Conservation (phyloP, 2,329 filamentous ascomycete species). For the Cytospora paraplurivora region DNA sequence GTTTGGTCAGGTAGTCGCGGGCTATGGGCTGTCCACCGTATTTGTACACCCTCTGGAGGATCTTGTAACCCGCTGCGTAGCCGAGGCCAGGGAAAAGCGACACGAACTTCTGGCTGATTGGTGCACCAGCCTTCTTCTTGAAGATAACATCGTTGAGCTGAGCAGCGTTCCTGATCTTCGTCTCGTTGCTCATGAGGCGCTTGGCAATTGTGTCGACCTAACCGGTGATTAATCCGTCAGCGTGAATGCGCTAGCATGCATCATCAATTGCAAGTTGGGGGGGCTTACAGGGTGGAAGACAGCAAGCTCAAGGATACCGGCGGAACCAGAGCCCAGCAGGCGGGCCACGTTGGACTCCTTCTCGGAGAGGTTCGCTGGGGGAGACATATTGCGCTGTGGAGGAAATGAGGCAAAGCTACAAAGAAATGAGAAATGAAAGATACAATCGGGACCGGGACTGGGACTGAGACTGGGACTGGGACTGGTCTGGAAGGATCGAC, state of each 20-base stretch:
- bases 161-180: constrained; percentile 58
- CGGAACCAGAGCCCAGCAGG: constrained; percentile 87
- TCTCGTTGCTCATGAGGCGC: constrained; percentile 98
- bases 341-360: constrained; percentile 88
- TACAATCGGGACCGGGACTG: constrained; percentile 10
- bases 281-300: constrained; percentile 81
- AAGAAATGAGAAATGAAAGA: constrained; percentile 4
- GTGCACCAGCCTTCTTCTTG: constrained; percentile 78
- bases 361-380: constrained; percentile 55
- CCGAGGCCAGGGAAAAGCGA: constrained; percentile 96
- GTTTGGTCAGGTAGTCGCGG: constrained; percentile 78
- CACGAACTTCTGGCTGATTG: constrained; percentile 77
- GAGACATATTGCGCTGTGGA: constrained; percentile 56
- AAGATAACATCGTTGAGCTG: constrained; percentile 92
- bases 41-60: constrained; percentile 97
- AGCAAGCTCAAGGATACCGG: constrained; percentile 89
- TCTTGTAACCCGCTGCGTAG: constrained; percentile 97
- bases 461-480: constrained; percentile 14
- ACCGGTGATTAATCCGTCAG: constrained; percentile 58
- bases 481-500: constrained; percentile 9
- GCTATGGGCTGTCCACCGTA: constrained; percentile 97
- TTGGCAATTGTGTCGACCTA: constrained; percentile 98
- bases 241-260: constrained; percentile 11
- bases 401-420: constrained; percentile 3
- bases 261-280: constrained; percentile 35